Percentiles rank a stretch among this genome's conserved stretches.
Conservation (phyloP, 148 eudicot species). For the Persicaria tinctoria region DNA sequence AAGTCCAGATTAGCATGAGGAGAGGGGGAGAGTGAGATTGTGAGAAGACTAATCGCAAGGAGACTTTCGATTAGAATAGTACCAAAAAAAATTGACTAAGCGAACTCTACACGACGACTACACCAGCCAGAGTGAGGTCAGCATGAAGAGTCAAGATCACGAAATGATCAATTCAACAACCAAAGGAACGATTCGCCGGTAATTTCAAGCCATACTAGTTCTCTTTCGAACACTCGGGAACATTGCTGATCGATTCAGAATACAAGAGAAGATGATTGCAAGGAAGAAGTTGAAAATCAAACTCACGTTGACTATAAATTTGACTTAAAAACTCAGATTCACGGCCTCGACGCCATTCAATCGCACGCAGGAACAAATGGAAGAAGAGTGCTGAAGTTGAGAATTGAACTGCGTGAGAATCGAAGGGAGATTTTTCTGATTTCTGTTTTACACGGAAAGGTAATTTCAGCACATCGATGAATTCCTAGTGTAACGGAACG, state of each 20-base stretch:
- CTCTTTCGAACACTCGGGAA: background rate
- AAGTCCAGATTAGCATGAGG: background rate
- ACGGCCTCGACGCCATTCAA: background rate
- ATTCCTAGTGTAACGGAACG: conserved; percentile 8
- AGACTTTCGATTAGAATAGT: no score
- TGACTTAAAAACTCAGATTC: background rate
- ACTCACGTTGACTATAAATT: background rate
- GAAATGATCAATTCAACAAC: background rate
- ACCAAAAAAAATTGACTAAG: no score
- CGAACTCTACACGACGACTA: no score
- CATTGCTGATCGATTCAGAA: background rate
- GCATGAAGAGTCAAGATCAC: background rate
- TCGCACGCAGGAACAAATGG: no score
- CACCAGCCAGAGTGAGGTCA: no score
- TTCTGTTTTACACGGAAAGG: background rate
- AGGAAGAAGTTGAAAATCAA: background rate
- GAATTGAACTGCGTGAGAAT: conserved; percentile 8
- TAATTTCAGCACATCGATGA: conserved; percentile 1
- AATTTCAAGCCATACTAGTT: background rate
- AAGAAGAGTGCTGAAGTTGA: background rate
- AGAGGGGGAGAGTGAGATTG: background rate
- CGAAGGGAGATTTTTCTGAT: background rate
- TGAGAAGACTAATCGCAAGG: background rate
- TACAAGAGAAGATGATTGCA: background rate
- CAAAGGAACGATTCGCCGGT: background rate